Evolutionary conservation across 2,329 filamentous ascomycete species (phyloP).

Genomic region (Xylariales sp.): DNA sequence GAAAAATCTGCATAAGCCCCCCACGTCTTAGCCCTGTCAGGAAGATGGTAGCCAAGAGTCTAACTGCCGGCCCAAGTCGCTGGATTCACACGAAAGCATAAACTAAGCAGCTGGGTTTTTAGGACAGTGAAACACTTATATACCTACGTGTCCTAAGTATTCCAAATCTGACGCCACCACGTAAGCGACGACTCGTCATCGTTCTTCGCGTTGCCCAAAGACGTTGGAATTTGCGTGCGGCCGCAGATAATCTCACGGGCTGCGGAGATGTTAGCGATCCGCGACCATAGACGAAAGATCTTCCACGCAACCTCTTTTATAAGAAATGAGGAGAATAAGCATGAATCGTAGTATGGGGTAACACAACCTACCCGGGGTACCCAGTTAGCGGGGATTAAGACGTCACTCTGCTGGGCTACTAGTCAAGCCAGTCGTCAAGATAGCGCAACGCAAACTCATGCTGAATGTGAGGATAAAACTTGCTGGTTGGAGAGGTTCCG

Average conservation of each 20-base stretch:
- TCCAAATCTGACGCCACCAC: slow-evolving; percentile 1
- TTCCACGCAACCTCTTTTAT: too few relatives aligned
- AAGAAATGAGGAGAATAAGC: not conserved
- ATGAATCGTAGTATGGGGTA: not conserved
- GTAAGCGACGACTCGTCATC: slow-evolving; percentile 12
- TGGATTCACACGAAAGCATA: slow-evolving; percentile 11
- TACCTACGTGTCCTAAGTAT: not conserved
- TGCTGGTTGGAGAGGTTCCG: not conserved
- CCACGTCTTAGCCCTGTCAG: not conserved
- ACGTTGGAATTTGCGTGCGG: not conserved
- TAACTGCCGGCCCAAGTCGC: slow-evolving; percentile 29
- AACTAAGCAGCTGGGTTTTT: slow-evolving; percentile 7
- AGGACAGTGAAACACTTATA: not conserved
- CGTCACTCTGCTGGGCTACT: not conserved
- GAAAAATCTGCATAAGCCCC: not conserved
- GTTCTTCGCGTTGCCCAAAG: slow-evolving; percentile 1
- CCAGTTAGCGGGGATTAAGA: slow-evolving; percentile 6
- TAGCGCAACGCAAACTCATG: not conserved
- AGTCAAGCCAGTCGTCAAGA: not conserved
- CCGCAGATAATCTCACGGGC: not conserved
- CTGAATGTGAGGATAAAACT: not conserved
- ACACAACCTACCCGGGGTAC: slow-evolving; percentile 2
- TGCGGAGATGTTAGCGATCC: not conserved
- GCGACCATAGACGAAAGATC: not conserved
- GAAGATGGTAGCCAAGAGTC: slow-evolving; percentile 14